phyloP scores from a whole-genome alignment of 495 filamentous ascomycete species.

The Acidomyces sp. region DNA sequence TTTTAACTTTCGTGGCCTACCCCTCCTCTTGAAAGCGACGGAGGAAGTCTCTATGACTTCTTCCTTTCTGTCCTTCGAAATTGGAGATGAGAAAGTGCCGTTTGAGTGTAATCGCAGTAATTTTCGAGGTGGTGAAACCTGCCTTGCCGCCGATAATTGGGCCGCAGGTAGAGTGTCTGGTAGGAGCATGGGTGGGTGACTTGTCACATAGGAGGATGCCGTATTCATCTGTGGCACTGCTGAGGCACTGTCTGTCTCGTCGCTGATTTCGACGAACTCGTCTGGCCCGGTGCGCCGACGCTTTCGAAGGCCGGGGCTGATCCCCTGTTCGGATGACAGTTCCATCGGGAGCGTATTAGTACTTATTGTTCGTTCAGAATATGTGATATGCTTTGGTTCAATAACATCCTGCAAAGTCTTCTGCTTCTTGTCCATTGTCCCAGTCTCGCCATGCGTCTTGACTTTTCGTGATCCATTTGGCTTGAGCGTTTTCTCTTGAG shows the following conservation, averaged over 20 bases:
- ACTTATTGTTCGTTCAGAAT: too few relatives aligned
- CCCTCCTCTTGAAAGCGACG: conserved; percentile 2
- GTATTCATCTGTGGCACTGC: too few relatives aligned
- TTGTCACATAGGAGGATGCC: too few relatives aligned
- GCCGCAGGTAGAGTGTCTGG: too few relatives aligned
- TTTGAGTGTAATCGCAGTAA: conserved; percentile 42
- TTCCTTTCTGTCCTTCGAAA: conserved; percentile 22
- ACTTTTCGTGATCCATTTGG: conserved; percentile 2
- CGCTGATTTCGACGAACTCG: conserved; percentile 1
- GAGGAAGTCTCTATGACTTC: conserved; percentile 20
- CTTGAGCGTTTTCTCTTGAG: conserved; percentile 1
- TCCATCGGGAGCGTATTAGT: too few relatives aligned
- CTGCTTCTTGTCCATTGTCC: conserved; percentile 10
- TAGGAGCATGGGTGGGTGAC: too few relatives aligned
- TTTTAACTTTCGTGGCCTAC: conserved; percentile 14
- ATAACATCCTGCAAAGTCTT: conserved; percentile 16
- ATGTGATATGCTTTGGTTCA: conserved; percentile 11
- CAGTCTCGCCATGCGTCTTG: not conserved
- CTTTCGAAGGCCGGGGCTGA: not conserved
- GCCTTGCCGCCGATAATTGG: conserved; percentile 3
- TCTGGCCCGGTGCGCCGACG: conserved; percentile 5
- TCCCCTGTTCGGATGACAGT: not conserved
- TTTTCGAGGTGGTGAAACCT: conserved; percentile 27
- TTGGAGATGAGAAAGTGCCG: conserved; percentile 46
- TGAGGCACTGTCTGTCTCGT: conserved; percentile 2